These are phyloP conservation scores for Rhodamnia rubescens DNA, from an alignment of 345 rosid species.

Conservation along the genomic window DNA sequence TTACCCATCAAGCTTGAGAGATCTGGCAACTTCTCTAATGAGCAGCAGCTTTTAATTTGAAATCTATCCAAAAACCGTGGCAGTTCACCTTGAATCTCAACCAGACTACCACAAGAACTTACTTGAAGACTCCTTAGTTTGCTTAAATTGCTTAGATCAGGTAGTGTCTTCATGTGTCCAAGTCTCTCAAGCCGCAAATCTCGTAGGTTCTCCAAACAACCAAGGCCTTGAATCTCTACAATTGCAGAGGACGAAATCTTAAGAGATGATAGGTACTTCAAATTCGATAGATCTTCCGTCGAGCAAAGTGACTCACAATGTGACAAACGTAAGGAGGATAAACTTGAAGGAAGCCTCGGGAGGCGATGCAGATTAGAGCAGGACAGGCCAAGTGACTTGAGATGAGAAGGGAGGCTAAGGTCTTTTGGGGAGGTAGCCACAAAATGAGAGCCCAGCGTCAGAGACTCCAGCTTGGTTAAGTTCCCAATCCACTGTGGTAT, in stretches of 20 bases:
- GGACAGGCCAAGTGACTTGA: accelerated
- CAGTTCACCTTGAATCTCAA: background rate
- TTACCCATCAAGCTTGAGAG: no score
- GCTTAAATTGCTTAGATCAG: background rate
- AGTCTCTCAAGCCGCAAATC: background rate
- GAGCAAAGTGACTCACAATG: background rate
- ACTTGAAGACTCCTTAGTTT: no score
- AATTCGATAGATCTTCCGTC: background rate
- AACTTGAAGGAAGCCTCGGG: background rate
- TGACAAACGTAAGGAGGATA: no score
- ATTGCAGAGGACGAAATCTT: background rate
- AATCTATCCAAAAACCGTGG: no score
- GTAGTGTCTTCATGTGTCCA: background rate
- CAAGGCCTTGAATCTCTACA: background rate
- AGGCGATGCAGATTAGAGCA: background rate
- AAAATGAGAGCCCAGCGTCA: accelerated
- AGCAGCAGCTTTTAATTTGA: no score
- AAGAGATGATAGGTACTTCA: background rate
- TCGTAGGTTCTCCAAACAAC: background rate
- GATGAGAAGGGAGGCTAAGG: background rate
- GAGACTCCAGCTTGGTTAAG: background rate
- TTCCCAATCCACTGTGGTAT: background rate
- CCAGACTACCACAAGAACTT: no score
- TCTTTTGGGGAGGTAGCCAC: background rate
- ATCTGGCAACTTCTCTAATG: no score